phyloP scores from a whole-genome alignment of 2,329 filamentous ascomycete species.

The Drechslerella stenobrocha region DNA sequence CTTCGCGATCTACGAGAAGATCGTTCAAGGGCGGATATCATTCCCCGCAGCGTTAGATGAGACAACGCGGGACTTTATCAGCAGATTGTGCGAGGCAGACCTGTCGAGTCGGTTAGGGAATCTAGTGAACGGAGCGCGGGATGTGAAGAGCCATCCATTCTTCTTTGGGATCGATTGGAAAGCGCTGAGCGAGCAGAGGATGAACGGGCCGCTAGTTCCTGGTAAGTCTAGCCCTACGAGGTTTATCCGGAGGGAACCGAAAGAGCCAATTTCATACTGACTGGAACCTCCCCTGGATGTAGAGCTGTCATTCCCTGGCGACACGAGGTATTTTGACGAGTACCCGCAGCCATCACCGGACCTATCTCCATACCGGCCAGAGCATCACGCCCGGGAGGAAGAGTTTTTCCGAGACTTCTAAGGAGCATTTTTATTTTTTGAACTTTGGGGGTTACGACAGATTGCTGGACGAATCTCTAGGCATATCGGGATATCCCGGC shows the following conservation, averaged over 20 bases:
- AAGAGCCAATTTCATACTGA: too few species aligned
- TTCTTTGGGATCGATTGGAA: constrained; percentile 76
- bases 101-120: constrained; percentile 77
- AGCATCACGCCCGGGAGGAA: constrained; percentile 71
- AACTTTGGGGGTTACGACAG: too few species aligned
- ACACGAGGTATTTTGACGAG: constrained; percentile 78
- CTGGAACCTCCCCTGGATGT: constrained; percentile 54
- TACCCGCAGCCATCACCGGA: constrained; percentile 70
- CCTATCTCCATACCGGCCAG: constrained; percentile 59
- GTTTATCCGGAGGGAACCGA: too few species aligned
- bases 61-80: constrained; percentile 74
- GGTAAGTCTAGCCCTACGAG: constrained; percentile 54
- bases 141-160: constrained; percentile 76
- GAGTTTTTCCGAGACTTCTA: constrained; percentile 72
- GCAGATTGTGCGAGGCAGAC: constrained; percentile 75
- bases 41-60: constrained; percentile 68
- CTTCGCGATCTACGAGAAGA: constrained; percentile 83
- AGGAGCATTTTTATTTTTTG: constrained; percentile 1
- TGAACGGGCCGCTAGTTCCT: constrained; percentile 55
- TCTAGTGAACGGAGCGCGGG: constrained; percentile 71
- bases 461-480: too few species aligned
- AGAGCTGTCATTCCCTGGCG: constrained; percentile 71
- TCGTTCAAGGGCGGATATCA: constrained; percentile 74
- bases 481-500: too few species aligned
- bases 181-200: constrained; percentile 66